phyloP scores from a whole-genome alignment of 2,329 filamentous ascomycete genomes.

The Aspergillus caelatus region DNA sequence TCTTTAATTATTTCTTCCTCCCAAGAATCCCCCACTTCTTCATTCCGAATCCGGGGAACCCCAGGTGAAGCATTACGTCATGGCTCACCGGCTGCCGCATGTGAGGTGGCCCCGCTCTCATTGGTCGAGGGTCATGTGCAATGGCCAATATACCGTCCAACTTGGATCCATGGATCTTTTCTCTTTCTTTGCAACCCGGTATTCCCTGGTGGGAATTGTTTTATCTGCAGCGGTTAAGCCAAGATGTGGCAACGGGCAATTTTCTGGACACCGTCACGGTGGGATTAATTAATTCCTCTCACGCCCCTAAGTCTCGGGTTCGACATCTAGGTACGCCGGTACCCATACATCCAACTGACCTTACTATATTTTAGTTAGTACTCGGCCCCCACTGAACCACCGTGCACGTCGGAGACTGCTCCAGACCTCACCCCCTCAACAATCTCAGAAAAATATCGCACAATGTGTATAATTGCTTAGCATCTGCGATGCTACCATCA shows the following conservation, averaged over 20 bases:
- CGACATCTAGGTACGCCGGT: neutral
- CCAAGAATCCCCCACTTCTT: neutral
- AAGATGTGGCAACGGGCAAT: neutral
- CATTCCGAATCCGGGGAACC: constrained; percentile 18
- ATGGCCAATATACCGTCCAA: neutral
- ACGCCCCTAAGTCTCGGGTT: neutral
- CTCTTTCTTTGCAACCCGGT: neutral
- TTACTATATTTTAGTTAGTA: neutral
- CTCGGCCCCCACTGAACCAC: neutral
- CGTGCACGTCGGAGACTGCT: neutral
- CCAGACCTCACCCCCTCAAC: neutral
- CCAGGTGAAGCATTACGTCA: constrained; percentile 15
- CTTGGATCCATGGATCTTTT: neutral
- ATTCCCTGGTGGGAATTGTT: neutral
- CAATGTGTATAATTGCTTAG: neutral
- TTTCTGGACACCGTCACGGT: neutral
- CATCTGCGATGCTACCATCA: neutral
- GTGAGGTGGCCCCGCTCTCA: neutral
- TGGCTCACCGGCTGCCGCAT: neutral
- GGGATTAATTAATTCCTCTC: neutral
- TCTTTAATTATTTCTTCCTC: neutral
- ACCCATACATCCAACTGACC: neutral
- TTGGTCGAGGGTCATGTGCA: neutral
- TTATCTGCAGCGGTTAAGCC: neutral
- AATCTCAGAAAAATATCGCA: neutral